A percentile compares a stretch with the other conserved stretches of the same genome.
Conservation (phyloP, 345 rosid species). For the Eucalyptus sideroxylon region DNA sequence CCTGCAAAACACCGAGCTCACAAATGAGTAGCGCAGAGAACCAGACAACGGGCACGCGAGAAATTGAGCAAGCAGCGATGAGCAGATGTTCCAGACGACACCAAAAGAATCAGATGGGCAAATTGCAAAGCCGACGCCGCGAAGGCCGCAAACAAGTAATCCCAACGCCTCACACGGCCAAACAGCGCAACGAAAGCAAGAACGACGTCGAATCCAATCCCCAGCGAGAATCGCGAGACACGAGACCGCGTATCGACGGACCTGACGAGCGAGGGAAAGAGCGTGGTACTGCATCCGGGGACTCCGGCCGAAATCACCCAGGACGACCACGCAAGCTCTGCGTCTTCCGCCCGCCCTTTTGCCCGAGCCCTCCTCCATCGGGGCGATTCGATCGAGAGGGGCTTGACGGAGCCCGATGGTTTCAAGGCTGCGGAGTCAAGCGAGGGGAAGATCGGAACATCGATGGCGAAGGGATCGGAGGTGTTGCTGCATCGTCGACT, state of each 20-base stretch:
- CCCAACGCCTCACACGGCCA: not conserved
- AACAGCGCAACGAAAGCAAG: not conserved
- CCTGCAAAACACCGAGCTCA: slow-evolving; percentile 26
- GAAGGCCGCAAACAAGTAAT: not conserved
- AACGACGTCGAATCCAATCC: not conserved
- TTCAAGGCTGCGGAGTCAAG: not conserved
- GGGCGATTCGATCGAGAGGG: not conserved
- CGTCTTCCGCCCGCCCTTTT: slow-evolving; percentile 41
- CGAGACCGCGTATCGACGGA: not conserved
- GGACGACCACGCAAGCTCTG: slow-evolving; percentile 86
- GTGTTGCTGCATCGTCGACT: not conserved
- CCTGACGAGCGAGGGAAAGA: slow-evolving; percentile 94
- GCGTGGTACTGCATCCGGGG: slow-evolving; percentile 99
- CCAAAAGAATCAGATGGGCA: not conserved
- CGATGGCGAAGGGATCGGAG: not conserved
- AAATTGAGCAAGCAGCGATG: not conserved
- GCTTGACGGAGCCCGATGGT: not conserved
- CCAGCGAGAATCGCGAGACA: not conserved
- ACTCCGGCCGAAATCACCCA: slow-evolving; percentile 95
- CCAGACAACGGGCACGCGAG: not conserved
- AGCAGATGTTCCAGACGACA: not conserved
- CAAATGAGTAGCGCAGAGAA: not conserved
- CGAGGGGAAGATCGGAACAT: not conserved
- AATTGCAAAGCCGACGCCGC: not conserved
- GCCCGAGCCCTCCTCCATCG: not conserved